Base-by-base conservation (phyloP, 306 rosid genomes). In the Medicago lupulina region DNA sequence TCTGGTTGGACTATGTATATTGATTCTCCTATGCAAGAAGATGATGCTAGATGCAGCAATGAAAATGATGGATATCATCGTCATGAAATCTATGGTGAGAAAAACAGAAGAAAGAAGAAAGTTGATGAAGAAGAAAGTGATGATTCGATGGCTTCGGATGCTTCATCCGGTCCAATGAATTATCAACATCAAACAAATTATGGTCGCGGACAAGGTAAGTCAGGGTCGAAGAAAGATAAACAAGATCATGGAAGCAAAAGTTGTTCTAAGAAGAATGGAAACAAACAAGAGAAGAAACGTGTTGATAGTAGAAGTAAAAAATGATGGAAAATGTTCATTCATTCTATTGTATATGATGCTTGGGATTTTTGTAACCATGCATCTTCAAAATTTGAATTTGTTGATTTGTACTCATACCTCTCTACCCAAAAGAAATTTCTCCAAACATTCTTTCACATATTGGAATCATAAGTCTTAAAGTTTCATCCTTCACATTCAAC, bases 1-100 rank as follows among this genome's bases (percentile, higher is more conserved):
- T 92, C 97, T 28, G 96, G 97, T 71, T 90, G 97, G 97, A 92
- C 97, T 53, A 87, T 76, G 82, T 92, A 92, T 50, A 80, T 92
- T 76, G 87, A 74, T 39, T 87, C 97, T 41, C 90, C 97, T 62
- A 74, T 83, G 87, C 82, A 88, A 61, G 96, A 87, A 63, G 88
- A 87, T 67, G 92, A 82, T 69, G 86, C 76, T 18, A 86, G 86
- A 70, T 71, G 81, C 83, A 82, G 85, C 68, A 78, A 72, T 14
- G 79, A 78, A 23, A 19, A 74, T 72, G 50, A 79, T 11, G 85
- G 76, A 73, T 60, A 68, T 64, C 3, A 57, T 57, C 63, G 21
- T 61, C 60, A 49, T 55, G 66, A 71, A 1, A 23, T 73, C 8
- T 64, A 73, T 36, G 81, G 68, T 12, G 64, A 58, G 5, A 71